phyloP scores from a whole-genome alignment of 208 protist genomes.

The Crithidia mellificae region DNA sequence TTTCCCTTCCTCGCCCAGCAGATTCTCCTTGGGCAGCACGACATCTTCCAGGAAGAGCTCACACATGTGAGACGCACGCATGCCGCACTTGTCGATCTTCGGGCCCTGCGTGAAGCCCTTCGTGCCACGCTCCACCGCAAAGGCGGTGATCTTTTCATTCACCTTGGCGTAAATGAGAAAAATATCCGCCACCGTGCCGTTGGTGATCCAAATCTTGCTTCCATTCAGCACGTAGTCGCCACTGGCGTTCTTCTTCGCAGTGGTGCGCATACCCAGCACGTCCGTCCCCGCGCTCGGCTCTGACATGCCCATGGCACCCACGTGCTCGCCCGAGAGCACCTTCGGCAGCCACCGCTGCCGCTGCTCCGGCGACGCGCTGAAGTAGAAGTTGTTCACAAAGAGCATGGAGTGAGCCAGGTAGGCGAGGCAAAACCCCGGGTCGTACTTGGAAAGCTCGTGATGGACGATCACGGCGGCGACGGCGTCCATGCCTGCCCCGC shows the following conservation, averaged over 20 bases:
- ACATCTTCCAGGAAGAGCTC: constrained; percentile 79
- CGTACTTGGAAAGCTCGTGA: constrained; percentile 80
- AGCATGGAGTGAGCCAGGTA: constrained; percentile 84
- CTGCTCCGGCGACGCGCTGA: constrained; percentile 86
- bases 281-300: constrained; percentile 94
- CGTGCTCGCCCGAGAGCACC: constrained; percentile 93
- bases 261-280: constrained; percentile 95
- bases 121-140: constrained; percentile 58
- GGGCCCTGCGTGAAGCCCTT: constrained; percentile 63
- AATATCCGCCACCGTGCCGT: constrained; percentile 95
- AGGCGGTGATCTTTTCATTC: constrained; percentile 73
- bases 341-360: constrained; percentile 90
- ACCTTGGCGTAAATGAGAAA: constrained; percentile 97
- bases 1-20: constrained; percentile 64
- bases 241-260: constrained; percentile 72
- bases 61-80: constrained; percentile 81
- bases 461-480: constrained; percentile 77
- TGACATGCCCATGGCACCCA: constrained; percentile 97
- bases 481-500: constrained; percentile 88
- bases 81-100: constrained; percentile 86
- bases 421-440: constrained; percentile 78
- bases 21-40: constrained; percentile 59
- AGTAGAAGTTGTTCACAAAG: constrained; percentile 86
- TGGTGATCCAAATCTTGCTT: constrained; percentile 98
- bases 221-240: constrained; percentile 93